Base-by-base conservation (phyloP, 2,329 filamentous ascomycete species). In the Paecilomyces formosus region DNA sequence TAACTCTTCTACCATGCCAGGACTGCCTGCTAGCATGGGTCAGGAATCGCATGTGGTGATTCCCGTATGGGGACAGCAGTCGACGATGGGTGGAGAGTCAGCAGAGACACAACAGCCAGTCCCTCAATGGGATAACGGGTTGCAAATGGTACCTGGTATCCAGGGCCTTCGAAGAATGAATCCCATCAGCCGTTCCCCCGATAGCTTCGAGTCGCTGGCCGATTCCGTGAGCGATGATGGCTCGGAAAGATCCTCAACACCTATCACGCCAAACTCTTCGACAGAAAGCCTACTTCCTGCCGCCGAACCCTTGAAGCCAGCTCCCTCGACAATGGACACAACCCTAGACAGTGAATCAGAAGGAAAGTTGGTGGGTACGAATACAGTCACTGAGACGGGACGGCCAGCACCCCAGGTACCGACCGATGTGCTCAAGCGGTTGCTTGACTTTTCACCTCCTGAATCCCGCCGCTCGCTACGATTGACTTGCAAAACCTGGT, bases 401-500 rank as follows among this genome's bases (percentile, higher is more conserved):
- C n/a, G 39, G 18, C n/a, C 39, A 2, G 66, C 61, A 60, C 61
- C 56, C 21, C 8, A 26, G 4, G 50, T 52, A 21, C 50, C 50
- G 6, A 21, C 50, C 3, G 21, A 21, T 28, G 18, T 52, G 9
- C n/a, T 52, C 13, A 52, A 26, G 50, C 21, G 50, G 26, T 52
- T 52, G 50, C 50, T 52, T 21, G 22, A 28, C 13, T 28, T 52
- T 11, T 24, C 26, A 21, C 50, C 50, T 24, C 24, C 50, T 7
- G 24, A 52, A 52, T 24, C 50, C 50, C 50, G 45, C 70, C 72
- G 3, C 76, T 70, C 67, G 24, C 56, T 76, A 39, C 70, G 73
- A 52, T 59, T 72, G 33, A 70, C 71, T 1, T 73, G 68, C 63
- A 71, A 66, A 33, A 63, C 63, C 15, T 78, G 74, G 74, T 67